phyloP scores from a whole-genome alignment of 2,329 filamentous ascomycete genomes.

The Coniochaeta sp. region DNA sequence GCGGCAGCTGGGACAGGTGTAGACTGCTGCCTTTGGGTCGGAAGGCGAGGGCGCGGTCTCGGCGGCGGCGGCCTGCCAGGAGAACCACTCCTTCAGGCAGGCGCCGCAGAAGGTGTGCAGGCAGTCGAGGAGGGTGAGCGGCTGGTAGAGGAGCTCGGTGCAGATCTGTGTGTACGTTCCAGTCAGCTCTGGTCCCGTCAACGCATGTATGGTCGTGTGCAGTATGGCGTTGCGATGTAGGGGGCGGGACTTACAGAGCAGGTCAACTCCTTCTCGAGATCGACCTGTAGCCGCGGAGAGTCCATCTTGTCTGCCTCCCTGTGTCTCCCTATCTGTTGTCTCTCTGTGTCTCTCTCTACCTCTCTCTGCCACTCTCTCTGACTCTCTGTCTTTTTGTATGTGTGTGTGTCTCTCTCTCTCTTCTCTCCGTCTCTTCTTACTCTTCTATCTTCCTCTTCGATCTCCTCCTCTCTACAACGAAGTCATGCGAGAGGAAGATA shows the following conservation, averaged over 20 bases:
- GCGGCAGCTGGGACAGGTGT: conserved; percentile 91
- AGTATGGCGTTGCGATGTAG: too few relatives aligned
- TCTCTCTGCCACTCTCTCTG: neutral
- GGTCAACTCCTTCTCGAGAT: conserved; percentile 88
- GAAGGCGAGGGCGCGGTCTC: conserved; percentile 43
- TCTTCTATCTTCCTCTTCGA: too few relatives aligned
- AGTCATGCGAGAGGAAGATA: too few relatives aligned
- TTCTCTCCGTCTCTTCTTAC: too few relatives aligned
- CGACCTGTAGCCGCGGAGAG: conserved; percentile 45
- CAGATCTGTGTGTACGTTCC: conserved; percentile 61
- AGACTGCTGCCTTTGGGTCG: conserved; percentile 40
- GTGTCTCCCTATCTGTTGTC: neutral
- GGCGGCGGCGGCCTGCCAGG: conserved; percentile 61
- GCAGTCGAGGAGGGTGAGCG: conserved; percentile 85
- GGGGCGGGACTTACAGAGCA: conserved; percentile 65
- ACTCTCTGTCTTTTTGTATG: too few relatives aligned
- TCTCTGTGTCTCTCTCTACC: neutral
- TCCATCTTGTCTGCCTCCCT: conserved; percentile 31
- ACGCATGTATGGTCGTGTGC: too few relatives aligned
- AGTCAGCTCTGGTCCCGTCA: too few relatives aligned
- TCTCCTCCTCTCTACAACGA: too few relatives aligned
- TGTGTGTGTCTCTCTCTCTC: too few relatives aligned
- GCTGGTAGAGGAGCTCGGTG: conserved; percentile 88
- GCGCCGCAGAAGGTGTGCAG: conserved; percentile 94
- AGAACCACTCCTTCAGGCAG: conserved; percentile 94